Base-by-base conservation (phyloP, 257 asterid species). In the Nicotiana tomentosiformis region DNA sequence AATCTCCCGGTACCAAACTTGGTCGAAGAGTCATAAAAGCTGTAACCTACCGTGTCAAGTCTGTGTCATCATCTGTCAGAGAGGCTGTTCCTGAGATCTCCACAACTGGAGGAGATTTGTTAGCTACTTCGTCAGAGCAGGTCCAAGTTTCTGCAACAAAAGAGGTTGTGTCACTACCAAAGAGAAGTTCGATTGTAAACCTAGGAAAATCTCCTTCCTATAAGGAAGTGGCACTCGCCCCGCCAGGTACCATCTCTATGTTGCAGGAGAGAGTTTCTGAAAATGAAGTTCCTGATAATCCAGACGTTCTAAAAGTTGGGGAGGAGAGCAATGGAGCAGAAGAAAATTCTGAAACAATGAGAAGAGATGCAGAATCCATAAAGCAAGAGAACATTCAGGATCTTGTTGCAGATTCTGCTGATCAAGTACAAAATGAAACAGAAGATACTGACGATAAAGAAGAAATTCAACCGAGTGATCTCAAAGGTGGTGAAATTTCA, bases 171-270 rank as follows among this genome's bases (percentile, higher is more conserved):
- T 80, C 88, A 57, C 84, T 90, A 74, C 78, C 90, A 16, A 93
- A 89, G 89, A 89, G 91, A 82, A 90, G 98, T 86, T 90, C 98
- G 74, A 85, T 96, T 51, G 97, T 93, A 67, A 92, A 90, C 85
- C 88, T 96, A 82, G 98, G 98, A 77, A 93, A 90, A 85, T 94
- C 99, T 81, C 98, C 98, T 82, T 96, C 99, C 23, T 95, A 95
- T 83, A 95, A 95, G 94, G 99, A 95, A 84, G 99, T 95, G 82
- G 97, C 99, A 78, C 85, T 95, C 84, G 99, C 99, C 76, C 99
- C 97, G 23, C 99, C 99, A 1, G 99, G 99, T 83, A 89, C 97
- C 85, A 90, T 96, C 84, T 88, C 92, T 46, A 88, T 90, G 91
- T 85, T 96, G 87, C 97, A 93, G 87, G 91, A 74, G 62, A 89